Conservation (phyloP, 306 rosid genomes). For the Herpetospermum pedunculosum region DNA sequence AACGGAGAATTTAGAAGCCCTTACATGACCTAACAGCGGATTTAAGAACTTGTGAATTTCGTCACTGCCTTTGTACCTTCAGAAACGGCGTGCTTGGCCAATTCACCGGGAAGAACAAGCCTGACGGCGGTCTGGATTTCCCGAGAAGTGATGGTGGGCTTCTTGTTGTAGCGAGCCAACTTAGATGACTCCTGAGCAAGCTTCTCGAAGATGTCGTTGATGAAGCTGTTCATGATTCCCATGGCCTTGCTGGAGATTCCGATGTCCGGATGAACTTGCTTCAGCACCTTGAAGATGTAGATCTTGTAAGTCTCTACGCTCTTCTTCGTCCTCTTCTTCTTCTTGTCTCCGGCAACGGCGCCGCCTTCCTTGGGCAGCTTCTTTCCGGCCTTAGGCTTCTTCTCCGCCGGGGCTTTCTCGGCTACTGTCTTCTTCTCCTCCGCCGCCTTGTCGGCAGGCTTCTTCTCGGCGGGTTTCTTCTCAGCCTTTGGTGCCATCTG, state of each 20-base stretch:
- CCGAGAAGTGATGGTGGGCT: constrained; percentile 58
- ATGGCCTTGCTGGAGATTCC: constrained; percentile 76
- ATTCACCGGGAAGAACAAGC: constrained; percentile 64
- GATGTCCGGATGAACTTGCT: constrained; percentile 79
- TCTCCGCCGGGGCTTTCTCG: constrained; percentile 48
- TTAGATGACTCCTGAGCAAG: constrained; percentile 66
- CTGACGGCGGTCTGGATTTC: constrained; percentile 76
- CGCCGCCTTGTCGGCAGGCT: constrained; percentile 37
- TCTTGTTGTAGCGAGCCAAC: constrained; percentile 59
- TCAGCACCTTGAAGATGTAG: constrained; percentile 68
- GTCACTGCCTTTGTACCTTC: constrained; percentile 76
- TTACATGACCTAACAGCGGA: not conserved
- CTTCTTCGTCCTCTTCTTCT: constrained; percentile 60
- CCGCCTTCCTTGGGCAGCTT: constrained; percentile 58
- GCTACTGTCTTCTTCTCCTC: constrained; percentile 29
- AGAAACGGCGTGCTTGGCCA: constrained; percentile 72
- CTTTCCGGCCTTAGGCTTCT: constrained; percentile 72
- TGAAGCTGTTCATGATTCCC: constrained; percentile 81
- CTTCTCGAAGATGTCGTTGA: constrained; percentile 71
- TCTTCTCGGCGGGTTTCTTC: constrained; percentile 74
- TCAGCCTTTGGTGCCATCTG: constrained; percentile 65
- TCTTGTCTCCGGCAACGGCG: constrained; percentile 39
- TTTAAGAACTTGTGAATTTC: constrained; percentile 55
- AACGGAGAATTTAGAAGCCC: not conserved
- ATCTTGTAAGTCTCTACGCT: constrained; percentile 64